These are phyloP conservation scores for Auricularia sp. DNA, from an alignment of 768 basidiomycete species.

Conservation along the genomic window DNA sequence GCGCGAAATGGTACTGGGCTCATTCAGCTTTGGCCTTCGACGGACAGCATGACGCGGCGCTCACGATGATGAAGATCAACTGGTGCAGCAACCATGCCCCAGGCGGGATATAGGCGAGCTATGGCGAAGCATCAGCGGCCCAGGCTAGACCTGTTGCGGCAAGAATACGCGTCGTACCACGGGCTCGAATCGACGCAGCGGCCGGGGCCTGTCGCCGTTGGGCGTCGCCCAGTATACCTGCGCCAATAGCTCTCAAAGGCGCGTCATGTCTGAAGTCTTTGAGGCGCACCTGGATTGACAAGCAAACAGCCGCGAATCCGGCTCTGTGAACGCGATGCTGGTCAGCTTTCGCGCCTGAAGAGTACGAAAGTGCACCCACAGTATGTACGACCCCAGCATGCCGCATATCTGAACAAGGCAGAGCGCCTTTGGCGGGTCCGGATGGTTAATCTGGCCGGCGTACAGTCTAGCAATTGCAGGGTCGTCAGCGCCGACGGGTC, in stretches of 20 bases:
- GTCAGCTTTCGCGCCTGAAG: neutral
- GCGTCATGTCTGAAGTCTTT: neutral
- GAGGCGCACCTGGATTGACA: neutral
- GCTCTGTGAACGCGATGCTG: neutral
- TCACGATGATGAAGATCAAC: neutral
- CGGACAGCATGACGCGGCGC: neutral
- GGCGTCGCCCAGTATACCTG: slow-evolving; percentile 1
- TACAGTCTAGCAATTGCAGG: neutral
- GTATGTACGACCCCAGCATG: neutral
- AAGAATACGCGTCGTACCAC: neutral
- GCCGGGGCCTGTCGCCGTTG: neutral
- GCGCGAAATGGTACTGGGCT: neutral
- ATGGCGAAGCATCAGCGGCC: no score
- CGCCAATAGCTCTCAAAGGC: neutral
- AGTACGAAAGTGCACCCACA: neutral
- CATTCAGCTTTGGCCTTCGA: neutral
- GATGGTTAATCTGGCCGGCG: neutral
- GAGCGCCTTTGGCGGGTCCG: neutral
- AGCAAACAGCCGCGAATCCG: neutral
- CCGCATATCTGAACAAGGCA: neutral
- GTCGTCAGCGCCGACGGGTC: neutral
- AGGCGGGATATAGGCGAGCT: neutral
- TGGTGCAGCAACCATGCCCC: neutral
- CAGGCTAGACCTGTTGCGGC: no score
- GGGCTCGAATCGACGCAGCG: neutral